These are phyloP conservation scores for Noccaea bulbosa DNA, from an alignment of 345 rosid species.

Conservation along the genomic window DNA sequence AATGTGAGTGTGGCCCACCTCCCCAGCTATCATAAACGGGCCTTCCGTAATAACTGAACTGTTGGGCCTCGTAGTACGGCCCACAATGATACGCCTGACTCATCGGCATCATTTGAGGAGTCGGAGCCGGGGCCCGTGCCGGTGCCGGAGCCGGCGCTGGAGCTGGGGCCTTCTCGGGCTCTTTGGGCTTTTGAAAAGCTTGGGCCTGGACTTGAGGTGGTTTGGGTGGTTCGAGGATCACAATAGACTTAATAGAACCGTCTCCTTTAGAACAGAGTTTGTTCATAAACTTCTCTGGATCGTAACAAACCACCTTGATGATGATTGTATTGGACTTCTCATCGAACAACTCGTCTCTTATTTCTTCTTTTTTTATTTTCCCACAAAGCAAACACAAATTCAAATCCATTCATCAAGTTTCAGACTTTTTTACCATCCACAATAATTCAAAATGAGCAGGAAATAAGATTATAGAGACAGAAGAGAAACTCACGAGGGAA, in stretches of 20 bases:
- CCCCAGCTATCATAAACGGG: conserved; percentile 62
- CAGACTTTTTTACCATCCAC: neutral
- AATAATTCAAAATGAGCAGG: neutral
- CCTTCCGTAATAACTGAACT: conserved; percentile 46
- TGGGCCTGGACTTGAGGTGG: conserved; percentile 30
- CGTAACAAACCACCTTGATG: conserved; percentile 71
- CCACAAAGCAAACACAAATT: neutral
- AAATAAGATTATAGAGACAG: neutral
- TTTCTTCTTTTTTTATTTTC: conserved; percentile 50
- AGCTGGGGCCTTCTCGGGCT: conserved; percentile 25
- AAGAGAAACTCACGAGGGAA: conserved; percentile 64
- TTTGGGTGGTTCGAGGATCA: conserved; percentile 43
- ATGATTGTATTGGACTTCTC: conserved; percentile 67
- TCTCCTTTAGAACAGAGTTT: conserved; percentile 60
- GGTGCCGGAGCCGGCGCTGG: conserved; percentile 21
- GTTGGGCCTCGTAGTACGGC: conserved; percentile 43
- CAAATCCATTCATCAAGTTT: neutral
- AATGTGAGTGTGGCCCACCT: conserved; percentile 32
- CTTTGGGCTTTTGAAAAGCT: conserved; percentile 11
- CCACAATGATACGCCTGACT: conserved; percentile 33
- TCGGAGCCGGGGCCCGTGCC: conserved; percentile 1
- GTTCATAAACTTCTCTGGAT: conserved; percentile 66
- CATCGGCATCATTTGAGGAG: conserved; percentile 18
- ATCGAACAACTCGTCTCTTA: conserved; percentile 60
- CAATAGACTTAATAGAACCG: conserved; percentile 55